Conservation (phyloP, 352 stramenopile species). For the Peronospora tabacina region DNA sequence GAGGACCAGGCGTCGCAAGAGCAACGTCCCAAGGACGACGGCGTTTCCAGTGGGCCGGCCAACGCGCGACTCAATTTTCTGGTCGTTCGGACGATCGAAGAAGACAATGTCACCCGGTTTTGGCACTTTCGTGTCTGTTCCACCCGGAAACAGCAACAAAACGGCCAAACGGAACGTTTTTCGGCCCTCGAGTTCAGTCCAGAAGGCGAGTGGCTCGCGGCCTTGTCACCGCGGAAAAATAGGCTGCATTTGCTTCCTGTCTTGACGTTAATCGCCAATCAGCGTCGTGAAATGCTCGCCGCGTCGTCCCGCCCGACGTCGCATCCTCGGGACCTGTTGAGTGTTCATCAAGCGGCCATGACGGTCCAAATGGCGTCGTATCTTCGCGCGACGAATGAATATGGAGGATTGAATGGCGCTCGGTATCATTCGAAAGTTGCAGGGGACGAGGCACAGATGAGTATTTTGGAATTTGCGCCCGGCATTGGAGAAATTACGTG, state of each 20-base stretch:
- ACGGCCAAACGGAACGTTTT: slow-evolving; percentile 43
- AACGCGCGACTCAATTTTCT: slow-evolving; percentile 45
- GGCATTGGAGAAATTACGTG: slow-evolving; percentile 67
- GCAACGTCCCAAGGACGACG: not conserved
- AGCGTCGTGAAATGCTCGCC: slow-evolving; percentile 53
- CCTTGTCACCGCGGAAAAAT: slow-evolving; percentile 66
- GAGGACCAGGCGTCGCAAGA: slow-evolving; percentile 15
- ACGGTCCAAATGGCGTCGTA: slow-evolving; percentile 80
- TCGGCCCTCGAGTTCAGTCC: slow-evolving; percentile 69
- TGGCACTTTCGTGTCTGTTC: slow-evolving; percentile 61
- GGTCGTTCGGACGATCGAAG: slow-evolving; percentile 65
- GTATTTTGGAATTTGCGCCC: slow-evolving; percentile 66
- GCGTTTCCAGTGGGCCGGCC: slow-evolving; percentile 1
- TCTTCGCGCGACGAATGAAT: slow-evolving; percentile 71
- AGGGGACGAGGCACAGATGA: slow-evolving; percentile 79
- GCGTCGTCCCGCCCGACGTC: slow-evolving; percentile 40
- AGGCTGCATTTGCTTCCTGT: slow-evolving; percentile 72
- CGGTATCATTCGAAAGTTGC: slow-evolving; percentile 78
- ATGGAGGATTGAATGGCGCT: slow-evolving; percentile 67
- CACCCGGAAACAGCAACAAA: slow-evolving; percentile 53
- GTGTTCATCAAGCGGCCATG: slow-evolving; percentile 61
- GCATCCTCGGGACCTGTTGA: slow-evolving; percentile 65
- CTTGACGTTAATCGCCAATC: slow-evolving; percentile 42
- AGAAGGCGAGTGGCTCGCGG: slow-evolving; percentile 82
- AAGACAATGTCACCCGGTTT: slow-evolving; percentile 60